Evolutionary conservation across 2,329 filamentous ascomycete genomes (phyloP), one percentile per base, ranked within the genome.

Genomic region (Nothopassalora personata): DNA sequence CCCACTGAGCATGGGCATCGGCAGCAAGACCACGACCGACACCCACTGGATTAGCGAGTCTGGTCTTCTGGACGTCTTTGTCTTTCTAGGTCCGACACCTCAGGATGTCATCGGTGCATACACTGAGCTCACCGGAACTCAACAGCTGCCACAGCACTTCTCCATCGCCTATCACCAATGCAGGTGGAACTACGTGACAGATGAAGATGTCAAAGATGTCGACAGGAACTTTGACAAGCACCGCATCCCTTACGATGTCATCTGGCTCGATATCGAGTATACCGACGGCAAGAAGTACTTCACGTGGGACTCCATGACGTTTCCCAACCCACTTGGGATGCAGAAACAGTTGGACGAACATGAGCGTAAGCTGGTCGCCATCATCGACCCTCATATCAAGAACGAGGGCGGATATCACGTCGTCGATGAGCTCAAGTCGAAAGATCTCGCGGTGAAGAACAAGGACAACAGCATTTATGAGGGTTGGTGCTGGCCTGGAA

Each of bases 261-360:
- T 99, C 69, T 99, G 94, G 94, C 86, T 99, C 18, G 94, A 99
- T 69, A 90, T 99, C 66, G 94, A 99, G 77, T 99, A 97, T 75
- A 95, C 92, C 0, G 90, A 99, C 60, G 91, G 89, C 74, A 93
- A 94, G 77, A 95, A 96, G 77, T 99, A 99, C 79, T 99, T 99
- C 73, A 97, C 92, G 0, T 99, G 91, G 90, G 93, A 99, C 70
- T 83, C 86, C 19, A 82, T 96, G 70, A 94, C 87, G 53, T 99
- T 99, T 75, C 82, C 85, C 13, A 86, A 97, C 67, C 92, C 94
- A 0, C 83, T 89, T 53, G 83, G 84, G 52, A 99, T 97, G 91
- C 86, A 90, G 66, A 81, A 96, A 73, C 90, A 95, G 69, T 83
- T 97, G 9, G 91, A 92, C 65, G 83, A 86, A 62, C 89, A 90